These are phyloP conservation scores for Naematelia encephala DNA, from an alignment of 768 basidiomycete genomes.

Conservation along the genomic window DNA sequence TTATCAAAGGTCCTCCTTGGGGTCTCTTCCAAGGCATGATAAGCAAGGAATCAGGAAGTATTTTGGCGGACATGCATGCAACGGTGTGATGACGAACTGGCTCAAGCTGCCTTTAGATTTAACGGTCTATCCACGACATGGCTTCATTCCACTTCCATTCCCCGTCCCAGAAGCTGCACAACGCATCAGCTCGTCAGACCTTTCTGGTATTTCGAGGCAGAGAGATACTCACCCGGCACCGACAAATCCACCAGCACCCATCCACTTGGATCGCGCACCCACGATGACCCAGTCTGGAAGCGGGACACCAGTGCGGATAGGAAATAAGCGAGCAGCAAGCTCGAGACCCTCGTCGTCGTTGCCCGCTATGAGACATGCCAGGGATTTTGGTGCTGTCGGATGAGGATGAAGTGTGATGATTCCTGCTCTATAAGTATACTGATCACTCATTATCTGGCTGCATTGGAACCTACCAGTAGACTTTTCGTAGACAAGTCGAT, in stretches of 20 bases:
- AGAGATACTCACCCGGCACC: constrained; percentile 66
- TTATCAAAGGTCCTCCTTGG: no score
- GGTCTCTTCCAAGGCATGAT: no score
- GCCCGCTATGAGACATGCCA: constrained; percentile 62
- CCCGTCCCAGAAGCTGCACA: constrained; percentile 43
- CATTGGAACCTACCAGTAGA: constrained; percentile 18
- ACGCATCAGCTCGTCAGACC: background rate
- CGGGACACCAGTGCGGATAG: constrained; percentile 74
- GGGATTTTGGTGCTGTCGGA: constrained; percentile 51
- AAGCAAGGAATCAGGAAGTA: no score
- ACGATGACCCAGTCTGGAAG: constrained; percentile 73
- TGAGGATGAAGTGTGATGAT: constrained; percentile 69
- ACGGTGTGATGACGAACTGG: no score
- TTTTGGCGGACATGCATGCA: no score
- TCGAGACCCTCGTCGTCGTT: constrained; percentile 64
- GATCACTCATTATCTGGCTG: background rate
- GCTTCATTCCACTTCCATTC: constrained; percentile 46
- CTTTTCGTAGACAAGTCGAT: constrained; percentile 24
- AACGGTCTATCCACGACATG: constrained; percentile 45
- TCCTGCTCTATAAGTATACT: constrained; percentile 47
- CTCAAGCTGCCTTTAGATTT: no score
- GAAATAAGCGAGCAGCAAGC: constrained; percentile 68
- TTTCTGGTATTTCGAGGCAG: background rate
- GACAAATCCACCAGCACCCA: constrained; percentile 69
- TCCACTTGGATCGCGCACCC: constrained; percentile 56